Base-by-base conservation (phyloP, 805 yeast species). In the Metschnikowia hibisci region DNA sequence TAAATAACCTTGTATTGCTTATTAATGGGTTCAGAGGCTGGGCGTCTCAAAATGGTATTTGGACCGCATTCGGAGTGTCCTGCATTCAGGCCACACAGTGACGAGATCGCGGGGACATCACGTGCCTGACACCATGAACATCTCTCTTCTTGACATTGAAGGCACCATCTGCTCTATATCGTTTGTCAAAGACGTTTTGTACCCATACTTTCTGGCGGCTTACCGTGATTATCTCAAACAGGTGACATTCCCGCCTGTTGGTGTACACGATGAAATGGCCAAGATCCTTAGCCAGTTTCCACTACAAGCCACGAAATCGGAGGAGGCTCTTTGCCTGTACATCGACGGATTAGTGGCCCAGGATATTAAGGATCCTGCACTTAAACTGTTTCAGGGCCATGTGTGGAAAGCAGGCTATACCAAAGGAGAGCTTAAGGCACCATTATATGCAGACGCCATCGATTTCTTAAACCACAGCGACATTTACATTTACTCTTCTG, bases 91-190 rank as follows among this genome's bases (percentile, higher is more conserved):
- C 23, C 23, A 20, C 6, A 20, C 23, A n/a, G 4, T 3, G 23
- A 20, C 23, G 23, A 20, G 23, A 20, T 3, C 23, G 23, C 23
- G 23, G 23, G 27, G 11, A 11, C 7, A 16, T 20, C 32, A 28
- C 41, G 32, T 37, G 26, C 33, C 2, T 27, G 23, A 9, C 41
- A n/a, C 34, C 26, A 50, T 50, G 53, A 34, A n/a, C n/a, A n/a
- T 47, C 6, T 39, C 78, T 8, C 60, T 84, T 2, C 69, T 89
- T 5, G 96, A 87, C 52, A 87, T 88, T 28, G 98, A 90, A 59
- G 98, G 98, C 13, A 90, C 97, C 0, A 81, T 90, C 25, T 90
- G 97, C 57, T 90, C 96, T 3, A 89, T 90, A 15, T 74, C 90
- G 1, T 90, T 90, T 57, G 98, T 90, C 32, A 84, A 85, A 54